Base-by-base conservation (phyloP, 345 rosid genomes). In the Combretum micranthum region DNA sequence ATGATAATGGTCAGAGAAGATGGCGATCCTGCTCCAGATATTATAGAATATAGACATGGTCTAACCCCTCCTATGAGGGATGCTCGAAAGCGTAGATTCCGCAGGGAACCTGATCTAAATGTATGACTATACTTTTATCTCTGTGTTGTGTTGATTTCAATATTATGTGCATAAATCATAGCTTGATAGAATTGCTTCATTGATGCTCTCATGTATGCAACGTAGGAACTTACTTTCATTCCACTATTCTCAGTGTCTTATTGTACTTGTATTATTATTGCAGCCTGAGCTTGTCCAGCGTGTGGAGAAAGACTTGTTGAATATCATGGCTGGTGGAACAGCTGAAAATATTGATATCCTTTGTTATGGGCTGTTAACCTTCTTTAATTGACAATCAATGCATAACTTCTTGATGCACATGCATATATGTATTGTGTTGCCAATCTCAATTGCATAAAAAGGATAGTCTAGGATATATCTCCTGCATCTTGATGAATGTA, bases 251-350 rank as follows among this genome's bases (percentile, higher is more conserved):
- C 10, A 7, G 39, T 32, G 39, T 32, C 65, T 66, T 60, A 72
- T 68, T 44, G 25, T 51, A 18, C 8, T 66, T 56, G 18, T 69
- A 52, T 53, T 22, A 19, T 48, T 37, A 53, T 74, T 69, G 73
- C 87, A 94, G 99, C 99, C 99, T 49, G 97, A 90, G 83, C 86
- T 90, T 69, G 97, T 94, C 48, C 95, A 76, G 66, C 83, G 95
- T 15, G 97, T 78, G 42, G 99, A 94, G 69, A 87, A 68, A 66
- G 90, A 90, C 66, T 76, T 94, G 75, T 55, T 90, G 76, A 90
- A 90, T 64, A 90, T 94, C 73, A 87, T 90, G 95, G 78, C 84
- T 52, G 90, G 96, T 44, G 87, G 82, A 62, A 83, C 97, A 16
- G 76, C 85, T 8, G 97, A 82, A 72, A 83, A 82, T 69, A 77